Evolutionary conservation across 345 rosid species (phyloP), one percentile per base, ranked within the genome.

Genomic region (Aquilaria malaccensis): DNA sequence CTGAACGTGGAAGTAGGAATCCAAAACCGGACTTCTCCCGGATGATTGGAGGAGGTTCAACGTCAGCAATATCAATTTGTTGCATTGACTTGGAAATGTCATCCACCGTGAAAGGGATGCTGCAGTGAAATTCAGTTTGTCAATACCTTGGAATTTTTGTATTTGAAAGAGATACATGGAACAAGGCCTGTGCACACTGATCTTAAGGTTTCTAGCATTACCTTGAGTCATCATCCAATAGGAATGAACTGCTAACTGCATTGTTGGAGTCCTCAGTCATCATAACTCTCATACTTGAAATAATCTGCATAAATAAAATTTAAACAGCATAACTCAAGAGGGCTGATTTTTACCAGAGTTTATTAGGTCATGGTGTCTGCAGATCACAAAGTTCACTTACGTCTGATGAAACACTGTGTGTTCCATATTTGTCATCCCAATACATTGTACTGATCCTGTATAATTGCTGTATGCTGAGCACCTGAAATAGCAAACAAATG

Each of bases 401-500:
- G 64, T 94, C 96, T 56, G 95, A 67, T 58, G 99, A 90, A 60
- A 90, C 97, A 52, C 84, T 90, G 33, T 82, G 99, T 29, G 97
- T 90, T 48, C 96, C 93, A 41, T 94, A 94, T 71, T 90, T 94
- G 79, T 90, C 96, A 61, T 94, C 99, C 85, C 89, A 94, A 69
- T 94, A 94, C 97, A 90, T 90, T 55, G 95, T 86, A 72, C 97
- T 82, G 74, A 94, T 90, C 83, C 97, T 72, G 74, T 94, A 94
- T 56, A 90, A 60, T 63, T 94, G 99, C 57, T 86, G 93, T 67
- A 94, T 73, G 83, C 97, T 90, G 69, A 94, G 96, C 65, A 82
- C 96, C 99, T 94, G 85, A 66, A 68, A 50, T 52, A 33, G 43
- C 43, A 2, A 54, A 60, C 52, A 67, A 41, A 65, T 60, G 15